phyloP scores from a whole-genome alignment of 2,329 filamentous ascomycete species.

The Trichoderma oligosporum region DNA sequence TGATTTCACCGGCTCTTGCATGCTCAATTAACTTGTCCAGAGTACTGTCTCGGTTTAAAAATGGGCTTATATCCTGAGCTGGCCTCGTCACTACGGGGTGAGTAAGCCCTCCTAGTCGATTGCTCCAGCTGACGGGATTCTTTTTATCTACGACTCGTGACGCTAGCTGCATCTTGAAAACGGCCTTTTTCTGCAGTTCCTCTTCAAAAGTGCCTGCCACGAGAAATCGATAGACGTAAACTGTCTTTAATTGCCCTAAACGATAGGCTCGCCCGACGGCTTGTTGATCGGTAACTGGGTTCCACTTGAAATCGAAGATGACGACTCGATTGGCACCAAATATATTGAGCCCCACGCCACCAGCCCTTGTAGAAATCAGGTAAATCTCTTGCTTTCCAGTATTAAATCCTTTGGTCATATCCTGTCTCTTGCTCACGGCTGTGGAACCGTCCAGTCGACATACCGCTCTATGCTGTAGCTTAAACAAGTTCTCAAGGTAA shows the following conservation, averaged over 20 bases:
- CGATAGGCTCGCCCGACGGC: conserved; percentile 84
- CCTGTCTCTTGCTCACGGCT: conserved; percentile 54
- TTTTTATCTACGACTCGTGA: conserved; percentile 80
- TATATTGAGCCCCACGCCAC: conserved; percentile 80
- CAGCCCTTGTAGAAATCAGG: conserved; percentile 79
- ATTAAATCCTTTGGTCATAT: conserved; percentile 67
- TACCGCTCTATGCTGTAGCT: conserved; percentile 44
- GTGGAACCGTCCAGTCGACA: conserved; percentile 67
- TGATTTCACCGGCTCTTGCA: conserved; percentile 34
- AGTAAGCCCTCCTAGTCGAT: conserved; percentile 48
- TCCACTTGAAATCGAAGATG: conserved; percentile 79
- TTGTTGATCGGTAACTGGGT: conserved; percentile 78
- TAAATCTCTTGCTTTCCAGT: conserved; percentile 54
- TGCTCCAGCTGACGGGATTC: conserved; percentile 65
- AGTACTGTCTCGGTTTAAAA: conserved; percentile 60
- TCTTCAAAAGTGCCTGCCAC: conserved; percentile 77
- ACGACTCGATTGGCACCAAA: conserved; percentile 79
- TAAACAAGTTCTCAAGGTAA: conserved; percentile 60
- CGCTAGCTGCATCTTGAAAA: conserved; percentile 81
- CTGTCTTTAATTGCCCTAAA: conserved; percentile 73
- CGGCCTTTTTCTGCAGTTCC: conserved; percentile 64
- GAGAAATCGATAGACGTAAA: conserved; percentile 81
- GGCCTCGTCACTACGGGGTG: conserved; percentile 51
- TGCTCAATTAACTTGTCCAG: conserved; percentile 48
- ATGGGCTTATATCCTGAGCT: conserved; percentile 49